Base-by-base conservation (phyloP, 139 green algal genomes). In the Tetradesmus obliquus region DNA sequence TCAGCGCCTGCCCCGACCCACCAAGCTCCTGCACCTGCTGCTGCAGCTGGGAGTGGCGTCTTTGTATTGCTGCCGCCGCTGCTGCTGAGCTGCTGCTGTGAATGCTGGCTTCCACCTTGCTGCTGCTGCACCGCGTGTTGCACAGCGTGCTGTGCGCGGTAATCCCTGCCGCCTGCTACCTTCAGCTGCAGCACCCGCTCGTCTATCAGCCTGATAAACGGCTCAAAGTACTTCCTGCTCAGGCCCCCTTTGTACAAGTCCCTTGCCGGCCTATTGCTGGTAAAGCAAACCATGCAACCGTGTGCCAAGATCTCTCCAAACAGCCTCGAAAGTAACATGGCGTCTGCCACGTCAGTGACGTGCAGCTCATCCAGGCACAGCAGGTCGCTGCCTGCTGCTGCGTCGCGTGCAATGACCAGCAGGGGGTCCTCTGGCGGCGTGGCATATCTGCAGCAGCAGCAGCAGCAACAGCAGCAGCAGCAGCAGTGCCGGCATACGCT, bases 361-460 rank as follows among this genome's bases (percentile, higher is more conserved):
- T 98, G 98, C 62, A 99, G 96, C 93, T 99, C 98, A 91, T 99
- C 98, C 20, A 99, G 91, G 91, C 96, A 98, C 69, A 99, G 94
- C n/a, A 99, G 76, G 15, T 58, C 57, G 15, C 62, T 81, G 58
- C 83, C 79, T 32, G 81, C 80, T 80, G 82, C 82, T 90, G 97
- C 86, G 15, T 96, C 90, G 10, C 94, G 86, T 3, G 97, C 97
- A 6, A 99, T 96, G 12, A 90, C 82, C 19, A 91, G 76, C 24
- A 99, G 87, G 0, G 97, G 97, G 89, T 99, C 97, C 58, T 94
- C 90, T n/a, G 88, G 69, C 1, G 93, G 92, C 5, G 90, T 55
- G 1, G 92, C 90, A 74, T 92, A 94, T 82, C 93, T 95, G 86
- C n/a, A n/a, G 55, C 6, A 8, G 53, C 57, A 55, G 17, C 69